Conservation (phyloP, 305 asterid species). For the Fraxinus sp. region DNA sequence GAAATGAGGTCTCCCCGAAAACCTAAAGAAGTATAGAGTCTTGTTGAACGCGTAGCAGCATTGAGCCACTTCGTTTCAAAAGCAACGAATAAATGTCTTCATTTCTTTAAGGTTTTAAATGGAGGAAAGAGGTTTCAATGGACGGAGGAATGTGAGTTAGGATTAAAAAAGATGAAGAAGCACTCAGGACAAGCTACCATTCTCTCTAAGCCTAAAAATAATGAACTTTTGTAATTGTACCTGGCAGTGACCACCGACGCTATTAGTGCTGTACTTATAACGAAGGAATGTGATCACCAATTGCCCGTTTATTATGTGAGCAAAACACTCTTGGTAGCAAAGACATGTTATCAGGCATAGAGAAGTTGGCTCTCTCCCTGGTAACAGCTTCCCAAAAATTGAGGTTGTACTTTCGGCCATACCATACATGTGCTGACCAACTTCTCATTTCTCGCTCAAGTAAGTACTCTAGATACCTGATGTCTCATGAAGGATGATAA, state of each 20-base stretch:
- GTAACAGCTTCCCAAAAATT: background rate
- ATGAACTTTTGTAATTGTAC: background rate
- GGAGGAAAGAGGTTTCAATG: background rate
- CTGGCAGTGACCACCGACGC: background rate
- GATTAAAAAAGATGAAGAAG: background rate
- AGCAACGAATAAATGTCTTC: too few species aligned
- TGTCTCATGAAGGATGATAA: too few species aligned
- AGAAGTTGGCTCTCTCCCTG: background rate
- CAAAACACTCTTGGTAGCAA: background rate
- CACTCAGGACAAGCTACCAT: background rate
- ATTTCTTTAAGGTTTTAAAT: background rate
- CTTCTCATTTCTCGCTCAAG: too few species aligned
- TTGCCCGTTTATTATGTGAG: background rate
- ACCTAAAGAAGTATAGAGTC: background rate
- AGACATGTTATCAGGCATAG: background rate
- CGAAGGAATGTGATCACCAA: background rate
- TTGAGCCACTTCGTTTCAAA: background rate
- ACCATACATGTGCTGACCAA: too few species aligned
- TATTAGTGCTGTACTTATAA: background rate
- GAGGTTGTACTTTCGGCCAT: background rate
- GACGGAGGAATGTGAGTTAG: background rate
- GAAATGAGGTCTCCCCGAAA: too few species aligned
- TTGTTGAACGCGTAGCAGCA: background rate
- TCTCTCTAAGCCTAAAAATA: background rate
- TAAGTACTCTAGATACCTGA: too few species aligned